phyloP scores from a whole-genome alignment of 768 basidiomycete genomes.

The Xerocomellus amylosporus region DNA sequence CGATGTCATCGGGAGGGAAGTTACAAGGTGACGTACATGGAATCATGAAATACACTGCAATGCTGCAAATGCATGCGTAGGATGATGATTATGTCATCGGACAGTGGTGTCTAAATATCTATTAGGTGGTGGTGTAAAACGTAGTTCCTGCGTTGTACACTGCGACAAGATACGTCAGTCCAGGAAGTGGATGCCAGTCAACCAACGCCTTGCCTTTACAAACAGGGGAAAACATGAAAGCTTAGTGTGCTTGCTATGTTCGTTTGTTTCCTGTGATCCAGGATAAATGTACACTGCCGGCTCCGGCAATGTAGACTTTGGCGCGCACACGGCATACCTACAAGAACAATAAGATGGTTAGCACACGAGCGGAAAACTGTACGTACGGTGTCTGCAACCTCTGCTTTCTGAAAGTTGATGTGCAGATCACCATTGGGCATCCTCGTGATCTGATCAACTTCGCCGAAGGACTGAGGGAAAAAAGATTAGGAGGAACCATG shows the following conservation, averaged over 20 bases:
- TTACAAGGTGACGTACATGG: conserved; percentile 13
- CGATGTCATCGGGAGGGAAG: background rate
- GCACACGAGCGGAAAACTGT: background rate
- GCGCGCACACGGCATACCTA: conserved; percentile 80
- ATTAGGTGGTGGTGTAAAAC: conserved; percentile 27
- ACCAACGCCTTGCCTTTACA: conserved; percentile 25
- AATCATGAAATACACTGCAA: conserved; percentile 28
- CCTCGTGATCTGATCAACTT: conserved; percentile 66
- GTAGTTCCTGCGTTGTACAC: conserved; percentile 30
- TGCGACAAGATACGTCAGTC: conserved; percentile 9
- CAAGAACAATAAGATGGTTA: conserved; percentile 7
- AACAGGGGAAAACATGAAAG: conserved; percentile 6
- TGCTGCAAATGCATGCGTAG: conserved; percentile 22
- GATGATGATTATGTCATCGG: conserved; percentile 28
- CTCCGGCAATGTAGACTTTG: conserved; percentile 67
- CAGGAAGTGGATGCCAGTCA: background rate
- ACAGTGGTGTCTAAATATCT: conserved; percentile 22
- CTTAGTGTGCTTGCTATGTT: conserved; percentile 16
- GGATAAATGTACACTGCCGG: conserved; percentile 75
- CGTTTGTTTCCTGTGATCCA: conserved; percentile 61
- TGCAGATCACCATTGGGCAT: conserved; percentile 80
- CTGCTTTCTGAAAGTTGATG: conserved; percentile 67
- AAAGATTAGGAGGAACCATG: conserved; percentile 3
- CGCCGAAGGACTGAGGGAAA: conserved; percentile 63
- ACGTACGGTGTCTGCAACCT: conserved; percentile 78